A percentile compares a stretch with the other conserved stretches of the same genome.
phyloP scores from a whole-genome alignment of 2,329 filamentous ascomycete species.

The Dactylonectria macrodidyma region DNA sequence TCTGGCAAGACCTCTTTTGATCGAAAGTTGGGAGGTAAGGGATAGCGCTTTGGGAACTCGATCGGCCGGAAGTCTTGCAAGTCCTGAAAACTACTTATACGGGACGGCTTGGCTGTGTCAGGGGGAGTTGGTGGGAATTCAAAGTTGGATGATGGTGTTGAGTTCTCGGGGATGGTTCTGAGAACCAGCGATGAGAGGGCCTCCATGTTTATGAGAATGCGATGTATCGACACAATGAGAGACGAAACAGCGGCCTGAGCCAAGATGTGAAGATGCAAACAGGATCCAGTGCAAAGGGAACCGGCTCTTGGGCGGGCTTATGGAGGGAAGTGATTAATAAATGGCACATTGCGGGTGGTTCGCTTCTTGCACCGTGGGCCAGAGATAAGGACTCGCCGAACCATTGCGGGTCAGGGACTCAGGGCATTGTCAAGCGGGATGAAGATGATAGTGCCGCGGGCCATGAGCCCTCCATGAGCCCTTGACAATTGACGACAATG shows the following conservation, averaged over 20 bases:
- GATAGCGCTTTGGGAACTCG: constrained; percentile 58
- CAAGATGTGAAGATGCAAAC: constrained; percentile 15
- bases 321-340: constrained; percentile 34
- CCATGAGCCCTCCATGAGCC: constrained; percentile 17
- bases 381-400: constrained; percentile 24
- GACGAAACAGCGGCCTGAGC: background rate
- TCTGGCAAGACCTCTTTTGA: constrained; percentile 77
- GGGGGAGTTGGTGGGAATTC: constrained; percentile 58
- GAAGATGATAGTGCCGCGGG: constrained; percentile 23
- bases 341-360: constrained; percentile 9
- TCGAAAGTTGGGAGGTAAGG: constrained; percentile 77
- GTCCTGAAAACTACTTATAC: constrained; percentile 52
- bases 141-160: constrained; percentile 27
- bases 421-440: constrained; percentile 14
- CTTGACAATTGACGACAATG: constrained; percentile 23
- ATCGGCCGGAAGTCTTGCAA: constrained; percentile 29
- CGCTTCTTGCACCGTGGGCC: background rate
- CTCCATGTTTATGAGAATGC: constrained; percentile 34
- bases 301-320: constrained; percentile 9
- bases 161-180: constrained; percentile 29
- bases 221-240: constrained; percentile 2
- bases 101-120: constrained; percentile 55
- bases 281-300: constrained; percentile 9
- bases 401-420: constrained; percentile 20
- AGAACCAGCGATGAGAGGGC: constrained; percentile 34